Base-by-base conservation (phyloP, 2,329 filamentous ascomycete species). In the Colletotrichum sp. region DNA sequence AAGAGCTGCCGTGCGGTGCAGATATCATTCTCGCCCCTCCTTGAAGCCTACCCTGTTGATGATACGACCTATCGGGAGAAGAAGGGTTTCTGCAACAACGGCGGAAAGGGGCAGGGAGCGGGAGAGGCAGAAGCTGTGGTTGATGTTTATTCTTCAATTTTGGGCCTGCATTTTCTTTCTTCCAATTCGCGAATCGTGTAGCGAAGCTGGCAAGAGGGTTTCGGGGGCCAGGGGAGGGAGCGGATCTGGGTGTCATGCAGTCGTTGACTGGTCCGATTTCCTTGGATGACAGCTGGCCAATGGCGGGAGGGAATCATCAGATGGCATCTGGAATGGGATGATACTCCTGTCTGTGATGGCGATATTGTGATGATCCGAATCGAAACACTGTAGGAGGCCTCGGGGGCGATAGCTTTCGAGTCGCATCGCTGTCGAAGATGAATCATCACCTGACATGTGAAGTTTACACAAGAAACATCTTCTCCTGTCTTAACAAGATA, bases 161-260 rank as follows among this genome's bases (percentile, higher is more conserved):
- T 22, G 34, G 27, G 11, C 27, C 19, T 63, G 68, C 68, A 52
- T 55, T 52, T 22, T 52, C 44, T 52, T 52, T 70, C 22, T 19
- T 27, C n/a, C 36, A 70, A 63, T 70, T 70, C 68, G 34, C 39
- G 68, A 63, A 70, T 70, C 57, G 68, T 70, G 57, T 70, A 70
- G 68, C 57, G 68, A 70, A 69, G n/a, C 22, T 32, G 32, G 22
- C 6, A 25, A 28, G 44, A 63, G 57, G 68, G 36, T 63, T 70
- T 55, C 48, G n/a, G 44, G 19, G 44, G 44, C 44, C n/a, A 28
- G 27, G 48, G 48, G 52, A 55, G 39, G 11, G 27, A 44, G 44
- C n/a, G 34, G 27, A n/a, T 36, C 36, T 36, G 32, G 13, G 22
- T 4, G 39, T 6, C 9, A 59, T 59, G 66, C 66, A 68, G 25